Percentiles rank a stretch among this genome's conserved stretches.
phyloP scores from a whole-genome alignment of 2,329 filamentous ascomycete species.

The Sporothrix schenckii region DNA sequence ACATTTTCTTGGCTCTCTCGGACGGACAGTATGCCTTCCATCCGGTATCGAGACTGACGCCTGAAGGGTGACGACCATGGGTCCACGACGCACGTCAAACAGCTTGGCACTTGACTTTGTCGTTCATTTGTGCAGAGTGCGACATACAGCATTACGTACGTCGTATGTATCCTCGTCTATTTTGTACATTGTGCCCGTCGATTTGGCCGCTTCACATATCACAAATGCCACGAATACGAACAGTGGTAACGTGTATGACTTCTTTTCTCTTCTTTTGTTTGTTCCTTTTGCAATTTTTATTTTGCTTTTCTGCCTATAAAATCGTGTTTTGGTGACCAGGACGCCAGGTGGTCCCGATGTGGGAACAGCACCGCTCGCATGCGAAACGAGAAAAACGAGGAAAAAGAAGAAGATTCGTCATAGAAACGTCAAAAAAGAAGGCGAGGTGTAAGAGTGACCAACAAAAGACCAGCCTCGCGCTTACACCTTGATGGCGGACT shows the following conservation, averaged over 20 bases:
- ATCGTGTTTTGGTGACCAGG: constrained; percentile 31
- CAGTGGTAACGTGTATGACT: constrained; percentile 27
- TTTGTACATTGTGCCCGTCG: not conserved
- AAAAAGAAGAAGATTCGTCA: constrained; percentile 26
- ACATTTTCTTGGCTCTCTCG: not conserved
- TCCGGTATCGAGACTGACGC: constrained; percentile 18
- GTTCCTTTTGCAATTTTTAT: constrained; percentile 34
- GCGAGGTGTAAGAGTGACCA: not conserved
- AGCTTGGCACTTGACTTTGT: not conserved
- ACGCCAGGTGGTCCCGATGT: constrained; percentile 29
- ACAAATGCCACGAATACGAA: constrained; percentile 13
- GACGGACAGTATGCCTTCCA: not conserved
- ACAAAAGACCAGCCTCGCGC: not conserved
- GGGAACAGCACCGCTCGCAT: constrained; percentile 17
- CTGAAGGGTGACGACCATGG: constrained; percentile 14
- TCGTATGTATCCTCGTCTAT: not conserved
- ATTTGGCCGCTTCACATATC: not conserved
- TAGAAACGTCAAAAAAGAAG: constrained; percentile 22
- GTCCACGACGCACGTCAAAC: constrained; percentile 18
- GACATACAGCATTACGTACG: too few relatives aligned
- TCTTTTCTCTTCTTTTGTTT: constrained; percentile 27
- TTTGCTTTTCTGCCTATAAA: constrained; percentile 28
- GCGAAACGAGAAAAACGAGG: not conserved
- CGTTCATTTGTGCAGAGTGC: not conserved
- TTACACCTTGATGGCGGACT: constrained; percentile 98